These are phyloP conservation scores for Colletotrichum viniferum DNA, from an alignment of 2,329 filamentous ascomycete species.

Conservation along the genomic window DNA sequence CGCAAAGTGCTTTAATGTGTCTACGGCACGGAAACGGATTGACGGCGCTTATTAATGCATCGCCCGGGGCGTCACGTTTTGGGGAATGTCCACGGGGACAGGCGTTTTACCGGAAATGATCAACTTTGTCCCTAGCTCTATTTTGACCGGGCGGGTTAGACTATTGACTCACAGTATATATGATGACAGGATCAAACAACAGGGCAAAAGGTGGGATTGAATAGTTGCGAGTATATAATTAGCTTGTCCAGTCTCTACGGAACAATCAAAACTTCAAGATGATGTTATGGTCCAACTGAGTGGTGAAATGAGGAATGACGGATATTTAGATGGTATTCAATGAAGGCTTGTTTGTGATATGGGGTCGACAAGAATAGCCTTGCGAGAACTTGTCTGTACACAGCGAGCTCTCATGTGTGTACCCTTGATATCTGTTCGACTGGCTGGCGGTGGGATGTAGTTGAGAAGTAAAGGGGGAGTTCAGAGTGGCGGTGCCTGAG, in stretches of 20 bases:
- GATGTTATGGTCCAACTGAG: not conserved
- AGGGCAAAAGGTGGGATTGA: not conserved
- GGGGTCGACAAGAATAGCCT: no score
- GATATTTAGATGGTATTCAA: no score
- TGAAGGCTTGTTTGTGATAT: no score
- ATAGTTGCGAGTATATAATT: conserved; percentile 5
- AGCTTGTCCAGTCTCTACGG: not conserved
- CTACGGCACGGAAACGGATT: not conserved
- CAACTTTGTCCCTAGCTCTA: not conserved
- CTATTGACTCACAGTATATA: conserved; percentile 7
- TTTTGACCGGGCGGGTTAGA: not conserved
- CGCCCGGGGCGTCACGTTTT: not conserved
- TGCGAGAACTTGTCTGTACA: not conserved
- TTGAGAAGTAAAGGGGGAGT: not conserved
- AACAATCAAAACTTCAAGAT: not conserved
- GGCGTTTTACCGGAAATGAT: conserved; percentile 8
- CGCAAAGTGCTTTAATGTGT: not conserved
- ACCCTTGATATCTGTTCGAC: no score
- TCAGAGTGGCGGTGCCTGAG: accelerated
- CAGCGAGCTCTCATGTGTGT: no score
- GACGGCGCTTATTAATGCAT: conserved; percentile 12
- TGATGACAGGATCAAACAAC: not conserved
- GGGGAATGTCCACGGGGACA: not conserved
- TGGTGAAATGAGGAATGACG: not conserved
- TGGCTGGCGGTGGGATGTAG: not conserved